These are phyloP conservation scores for Starmerella gropengiesseri DNA, from an alignment of 805 yeast species.

Conservation along the genomic window DNA sequence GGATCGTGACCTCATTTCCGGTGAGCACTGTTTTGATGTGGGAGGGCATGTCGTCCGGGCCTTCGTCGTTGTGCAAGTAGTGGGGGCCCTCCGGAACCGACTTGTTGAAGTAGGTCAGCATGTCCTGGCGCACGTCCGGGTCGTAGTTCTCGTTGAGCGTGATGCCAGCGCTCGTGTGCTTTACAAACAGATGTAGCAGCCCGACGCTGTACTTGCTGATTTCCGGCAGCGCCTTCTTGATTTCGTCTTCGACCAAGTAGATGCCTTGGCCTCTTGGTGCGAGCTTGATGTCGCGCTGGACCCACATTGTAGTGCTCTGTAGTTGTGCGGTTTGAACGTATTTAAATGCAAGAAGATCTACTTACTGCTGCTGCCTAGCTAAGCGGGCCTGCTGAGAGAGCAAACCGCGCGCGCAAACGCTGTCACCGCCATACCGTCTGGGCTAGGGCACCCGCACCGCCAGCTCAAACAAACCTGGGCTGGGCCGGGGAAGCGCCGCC, in stretches of 20 bases:
- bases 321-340: background rate
- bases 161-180: conserved; percentile 71
- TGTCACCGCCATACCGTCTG: too few relatives aligned
- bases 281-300: conserved; percentile 45
- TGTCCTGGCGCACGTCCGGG: conserved; percentile 61
- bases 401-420: too few relatives aligned
- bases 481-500: background rate
- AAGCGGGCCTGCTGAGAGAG: too few relatives aligned
- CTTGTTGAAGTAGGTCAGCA: conserved; percentile 51
- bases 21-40: conserved; percentile 52
- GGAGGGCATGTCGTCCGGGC: conserved; percentile 73
- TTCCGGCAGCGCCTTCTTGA: conserved; percentile 46
- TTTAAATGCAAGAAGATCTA: too few relatives aligned
- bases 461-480: background rate
- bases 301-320: conserved; percentile 35
- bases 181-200: conserved; percentile 51
- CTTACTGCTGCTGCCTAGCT: too few relatives aligned
- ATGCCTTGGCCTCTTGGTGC: conserved; percentile 53
- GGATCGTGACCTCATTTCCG: conserved; percentile 57
- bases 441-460: background rate
- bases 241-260: conserved; percentile 61
- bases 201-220: conserved; percentile 52
- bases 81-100: conserved; percentile 54
- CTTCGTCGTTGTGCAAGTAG: conserved; percentile 62
- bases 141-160: conserved; percentile 74